Evolutionary conservation across 345 rosid species (phyloP).

Genomic region (Gossypium australe): DNA sequence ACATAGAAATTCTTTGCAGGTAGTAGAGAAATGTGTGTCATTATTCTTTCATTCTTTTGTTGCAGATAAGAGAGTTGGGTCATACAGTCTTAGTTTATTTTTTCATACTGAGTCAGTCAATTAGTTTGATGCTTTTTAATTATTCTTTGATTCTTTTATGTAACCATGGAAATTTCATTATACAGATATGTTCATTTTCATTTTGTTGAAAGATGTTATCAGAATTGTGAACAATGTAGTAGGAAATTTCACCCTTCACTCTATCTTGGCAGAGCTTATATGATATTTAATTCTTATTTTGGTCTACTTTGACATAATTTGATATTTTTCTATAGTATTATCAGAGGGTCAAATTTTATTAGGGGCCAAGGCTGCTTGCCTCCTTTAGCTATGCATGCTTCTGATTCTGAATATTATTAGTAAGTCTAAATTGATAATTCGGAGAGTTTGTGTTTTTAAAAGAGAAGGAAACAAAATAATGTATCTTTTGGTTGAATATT

Average conservation of each 20-base stretch:
- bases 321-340: too few species aligned
- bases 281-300: too few species aligned
- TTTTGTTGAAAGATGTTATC: neutral
- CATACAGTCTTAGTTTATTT: neutral
- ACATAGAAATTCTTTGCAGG: slow-evolving; percentile 54
- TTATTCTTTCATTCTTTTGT: slow-evolving; percentile 56
- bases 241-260: neutral
- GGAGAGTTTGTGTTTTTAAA: too few species aligned
- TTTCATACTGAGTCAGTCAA: slow-evolving; percentile 4
- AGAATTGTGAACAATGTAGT: neutral
- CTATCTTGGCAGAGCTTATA: too few species aligned
- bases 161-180: neutral
- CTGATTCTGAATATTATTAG: too few species aligned
- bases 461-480: too few species aligned
- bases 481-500: too few species aligned
- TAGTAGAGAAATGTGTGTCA: slow-evolving; percentile 32
- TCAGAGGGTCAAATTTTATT: too few species aligned
- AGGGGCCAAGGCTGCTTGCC: too few species aligned
- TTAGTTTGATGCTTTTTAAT: neutral
- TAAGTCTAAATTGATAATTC: too few species aligned
- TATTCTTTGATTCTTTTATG: slow-evolving; percentile 12
- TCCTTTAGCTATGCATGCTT: too few species aligned
- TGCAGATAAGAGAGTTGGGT: slow-evolving; percentile 34
- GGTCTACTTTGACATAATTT: too few species aligned
- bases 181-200: neutral